Base-by-base conservation (phyloP, 108 stramenopile species). In the Thalassiosira profunda region DNA sequence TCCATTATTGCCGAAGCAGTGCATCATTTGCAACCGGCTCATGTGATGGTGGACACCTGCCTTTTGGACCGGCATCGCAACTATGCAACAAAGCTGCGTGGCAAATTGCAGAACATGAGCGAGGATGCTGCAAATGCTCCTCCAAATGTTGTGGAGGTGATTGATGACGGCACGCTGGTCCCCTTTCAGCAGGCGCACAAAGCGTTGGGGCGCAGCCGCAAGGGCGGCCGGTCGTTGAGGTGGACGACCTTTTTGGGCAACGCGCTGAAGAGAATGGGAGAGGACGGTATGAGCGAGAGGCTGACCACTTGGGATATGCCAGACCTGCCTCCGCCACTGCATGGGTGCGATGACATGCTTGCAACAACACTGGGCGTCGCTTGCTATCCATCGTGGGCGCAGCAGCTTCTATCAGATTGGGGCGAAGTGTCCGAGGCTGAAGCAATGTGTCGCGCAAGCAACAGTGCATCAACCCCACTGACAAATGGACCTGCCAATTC, bases 201-300 rank as follows among this genome's bases (percentile, higher is more conserved):
- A 23, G 57, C 45, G 25, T 28, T 69, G 1, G 67, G 67, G 7
- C 31, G 67, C 11, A 56, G 53, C 40, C 26, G 67, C 38, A 20
- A 69, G 17, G 56, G 67, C 9, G 67, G 67, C 12, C 35, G 67
- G 10, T 6, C 29, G n/a, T 36, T 69, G 33, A 30, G 67, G 20
- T 69, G 67, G 67, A 58, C 67, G 38, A 69, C 67, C 14, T 69
- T 69, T 36, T 38, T 69, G 11, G 40, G 45, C 23, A 69, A 69
- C 49, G 44, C 45, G 9, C 48, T 69, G 46, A 45, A 45, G 28
- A n/a, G n/a, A n/a, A n/a, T n/a, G n/a, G n/a, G n/a, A n/a, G n/a
- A n/a, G n/a, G n/a, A n/a, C n/a, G n/a, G n/a, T n/a, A n/a, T n/a
- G n/a, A n/a, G n/a, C n/a, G 23, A 38, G 26, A 28, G 49, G 49